Base-by-base conservation (phyloP, 2,329 filamentous ascomycete genomes). In the Colletotrichum higginsianum region DNA sequence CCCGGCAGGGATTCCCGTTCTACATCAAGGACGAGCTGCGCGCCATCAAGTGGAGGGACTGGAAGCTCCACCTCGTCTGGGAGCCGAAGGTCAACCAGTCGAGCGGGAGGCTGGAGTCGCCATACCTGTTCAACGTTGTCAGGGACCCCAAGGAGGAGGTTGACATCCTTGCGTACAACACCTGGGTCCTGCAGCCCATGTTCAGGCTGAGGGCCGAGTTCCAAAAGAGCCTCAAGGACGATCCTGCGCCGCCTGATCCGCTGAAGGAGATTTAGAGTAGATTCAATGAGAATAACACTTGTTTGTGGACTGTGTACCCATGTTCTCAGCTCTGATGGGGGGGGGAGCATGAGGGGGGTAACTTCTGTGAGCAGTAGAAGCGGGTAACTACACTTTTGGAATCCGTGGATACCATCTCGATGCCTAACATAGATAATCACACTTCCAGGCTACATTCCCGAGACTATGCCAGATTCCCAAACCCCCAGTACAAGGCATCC, bases 11-110 rank as follows among this genome's bases (percentile, higher is more conserved):
- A 0, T 80, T 81, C 42, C 67, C 78, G 0, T 81, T 81, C 49
- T 81, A 81, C 35, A 79, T 81, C 62, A 81, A 82, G 35, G 77
- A 81, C 1, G 77, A 81, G n/a, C 56, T 82, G 16, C 75, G 79
- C 0, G 79, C 79, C 0, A 75, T 81, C 13, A 81, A 80, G 46
- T 81, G 80, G 80, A 75, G 71, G 23, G 78, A 82, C 49, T 82
- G 79, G 80, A 82, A 81, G 50, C 73, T 81, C 1, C 79, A 82
- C 44, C 26, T 79, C 0, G 74, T 81, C 0, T 82, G 79, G 79
- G 80, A 81, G 63, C 80, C 80, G 5, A 77, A 79, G 40, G 80
- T 82, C 3, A 82, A 82, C 44, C 72, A 81, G 61, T 80, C 77
- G 0, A 75, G 72, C 0, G 80, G 79, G 0, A 74, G 72, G n/a